Evolutionary conservation across 208 protist genomes (phyloP).

Genomic region (Leishmania amazonensis): DNA sequence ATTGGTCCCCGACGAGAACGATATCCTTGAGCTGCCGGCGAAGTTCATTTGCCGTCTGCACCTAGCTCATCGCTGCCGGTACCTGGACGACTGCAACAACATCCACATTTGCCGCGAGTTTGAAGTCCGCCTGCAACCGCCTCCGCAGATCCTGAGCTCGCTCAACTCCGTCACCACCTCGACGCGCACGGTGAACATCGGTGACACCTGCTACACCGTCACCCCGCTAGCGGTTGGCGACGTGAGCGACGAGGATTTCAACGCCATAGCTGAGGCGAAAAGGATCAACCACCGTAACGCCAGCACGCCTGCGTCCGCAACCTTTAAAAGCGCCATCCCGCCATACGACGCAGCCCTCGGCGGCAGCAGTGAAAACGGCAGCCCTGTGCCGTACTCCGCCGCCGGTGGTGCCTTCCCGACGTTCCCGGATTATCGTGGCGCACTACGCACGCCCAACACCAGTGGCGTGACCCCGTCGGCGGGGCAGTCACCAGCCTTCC

Average conservation of each 20-base stretch:
- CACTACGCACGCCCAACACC: slow-evolving; percentile 25
- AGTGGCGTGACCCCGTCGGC: slow-evolving; percentile 8
- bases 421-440: slow-evolving; percentile 31
- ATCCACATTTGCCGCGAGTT: slow-evolving; percentile 92
- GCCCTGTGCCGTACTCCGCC: slow-evolving; percentile 31
- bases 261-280: slow-evolving; percentile 65
- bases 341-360: slow-evolving; percentile 20
- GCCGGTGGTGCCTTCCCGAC: slow-evolving; percentile 29
- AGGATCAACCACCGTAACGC: slow-evolving; percentile 29
- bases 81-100: slow-evolving; percentile 93
- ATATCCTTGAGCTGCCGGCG: slow-evolving; percentile 71
- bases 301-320: slow-evolving; percentile 13
- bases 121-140: slow-evolving; percentile 74
- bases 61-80: slow-evolving; percentile 86
- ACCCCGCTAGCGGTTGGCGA: slow-evolving; percentile 70
- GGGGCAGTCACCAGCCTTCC: slow-evolving; percentile 21
- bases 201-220: slow-evolving; percentile 74
- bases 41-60: slow-evolving; percentile 90
- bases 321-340: slow-evolving; percentile 15
- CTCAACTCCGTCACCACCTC: slow-evolving; percentile 52
- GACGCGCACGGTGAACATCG: slow-evolving; percentile 68
- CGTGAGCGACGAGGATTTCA: slow-evolving; percentile 75
- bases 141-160: slow-evolving; percentile 58
- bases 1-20: slow-evolving; percentile 24
- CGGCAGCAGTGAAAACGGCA: slow-evolving; percentile 15